Base-by-base conservation (phyloP, 495 filamentous ascomycete genomes). In the Aspergillus cristatus region DNA sequence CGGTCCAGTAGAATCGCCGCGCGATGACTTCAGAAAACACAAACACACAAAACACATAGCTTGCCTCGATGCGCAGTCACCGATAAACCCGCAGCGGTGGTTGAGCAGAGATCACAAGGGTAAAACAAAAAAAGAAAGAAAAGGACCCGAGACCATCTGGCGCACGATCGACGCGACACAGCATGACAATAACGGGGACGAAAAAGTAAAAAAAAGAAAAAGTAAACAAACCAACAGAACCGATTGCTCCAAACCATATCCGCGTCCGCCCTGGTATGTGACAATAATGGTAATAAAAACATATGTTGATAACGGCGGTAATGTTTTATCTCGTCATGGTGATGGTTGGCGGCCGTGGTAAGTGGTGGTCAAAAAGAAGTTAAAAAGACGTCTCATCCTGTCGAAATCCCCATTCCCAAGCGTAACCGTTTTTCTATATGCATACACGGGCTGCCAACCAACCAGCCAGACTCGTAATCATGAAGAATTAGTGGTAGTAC, bases 211-310 rank as follows among this genome's bases (percentile, higher is more conserved):
- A n/a, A n/a, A n/a, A n/a, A n/a, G n/a, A n/a, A n/a, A n/a, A n/a
- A n/a, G 11, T 34, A 13, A 46, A 44, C 22, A 42, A 40, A 39
- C 33, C 38, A 45, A 40, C 33, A 43, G 25, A 47, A 46, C 44
- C 37, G 34, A 43, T 48, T 42, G 38, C 45, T 38, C 38, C 43
- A 43, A 35, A 48, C 20, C 32, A 38, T 49, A 38, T 36, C 35
- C 39, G 48, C 41, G 38, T 36, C 35, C 39, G 48, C 41, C 39
- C 26, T 36, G 20, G 4, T 8, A 8, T 24, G 20, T 8, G 20
- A 24, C 20, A 24, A 35, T 3, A 24, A 13, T 16, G 15, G 15
- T 13, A 24, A 20, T 6, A 35, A 35, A 5, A 18, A 17, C 5
- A 5, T 14, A 11, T 5, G 32, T 16, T 17, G 20, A 8, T 24